These are phyloP conservation scores for Ogataea kodamae DNA, from an alignment of 805 yeast species.

Conservation along the genomic window DNA sequence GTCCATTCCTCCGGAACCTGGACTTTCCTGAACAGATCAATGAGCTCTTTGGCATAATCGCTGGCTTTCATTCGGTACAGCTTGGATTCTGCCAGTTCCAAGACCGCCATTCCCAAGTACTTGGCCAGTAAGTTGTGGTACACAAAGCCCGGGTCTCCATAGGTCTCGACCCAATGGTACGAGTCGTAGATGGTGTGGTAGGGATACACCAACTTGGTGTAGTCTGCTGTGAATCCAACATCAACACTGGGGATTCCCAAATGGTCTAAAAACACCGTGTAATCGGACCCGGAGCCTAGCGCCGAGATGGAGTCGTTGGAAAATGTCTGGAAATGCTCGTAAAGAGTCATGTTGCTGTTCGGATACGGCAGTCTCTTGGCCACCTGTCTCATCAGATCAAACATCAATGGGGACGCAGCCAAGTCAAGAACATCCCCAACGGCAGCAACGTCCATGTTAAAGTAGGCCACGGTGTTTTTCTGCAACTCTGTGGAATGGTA, in stretches of 20 bases:
- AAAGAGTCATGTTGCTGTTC: conserved; percentile 29
- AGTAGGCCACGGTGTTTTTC: conserved; percentile 56
- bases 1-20: conserved; percentile 28
- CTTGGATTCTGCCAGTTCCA: conserved; percentile 47
- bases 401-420: conserved; percentile 58
- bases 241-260: conserved; percentile 61
- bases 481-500: conserved; percentile 45
- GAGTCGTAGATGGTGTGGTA: conserved; percentile 77
- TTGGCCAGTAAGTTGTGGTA: conserved; percentile 56
- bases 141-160: conserved; percentile 60
- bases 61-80: conserved; percentile 39
- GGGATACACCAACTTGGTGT: conserved; percentile 59
- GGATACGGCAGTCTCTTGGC: conserved; percentile 50
- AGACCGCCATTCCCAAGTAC: conserved; percentile 46
- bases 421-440: conserved; percentile 51
- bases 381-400: conserved; percentile 41
- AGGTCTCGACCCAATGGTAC: conserved; percentile 62
- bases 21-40: conserved; percentile 42
- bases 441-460: conserved; percentile 66
- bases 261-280: conserved; percentile 56
- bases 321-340: conserved; percentile 35
- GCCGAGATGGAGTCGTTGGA: conserved; percentile 37
- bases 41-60: conserved; percentile 53
- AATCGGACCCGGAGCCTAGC: conserved; percentile 73
- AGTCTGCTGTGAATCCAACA: conserved; percentile 45